phyloP scores from a whole-genome alignment of 1,284 basidiomycete genomes.

The Leccinum subrobustum region DNA sequence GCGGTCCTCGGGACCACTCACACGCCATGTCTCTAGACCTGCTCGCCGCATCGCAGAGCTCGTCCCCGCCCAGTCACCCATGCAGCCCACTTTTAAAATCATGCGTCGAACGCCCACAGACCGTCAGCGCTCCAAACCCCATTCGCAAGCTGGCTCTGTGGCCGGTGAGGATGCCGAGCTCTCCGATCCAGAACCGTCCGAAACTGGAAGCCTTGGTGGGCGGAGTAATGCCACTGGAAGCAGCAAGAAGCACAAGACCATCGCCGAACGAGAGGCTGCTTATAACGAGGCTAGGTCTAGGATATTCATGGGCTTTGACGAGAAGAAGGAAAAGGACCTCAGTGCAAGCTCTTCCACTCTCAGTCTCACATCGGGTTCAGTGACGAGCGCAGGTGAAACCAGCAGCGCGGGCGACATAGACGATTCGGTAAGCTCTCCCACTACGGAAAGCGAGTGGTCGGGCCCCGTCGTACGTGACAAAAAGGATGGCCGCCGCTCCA shows the following conservation, averaged over 20 bases:
- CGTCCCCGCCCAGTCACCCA: slow-evolving; percentile 68
- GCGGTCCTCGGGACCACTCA: slow-evolving; percentile 10
- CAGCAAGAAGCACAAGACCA: slow-evolving; percentile 67
- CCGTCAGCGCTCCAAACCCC: slow-evolving; percentile 49
- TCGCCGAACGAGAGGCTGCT: slow-evolving; percentile 79
- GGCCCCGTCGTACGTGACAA: slow-evolving; percentile 55
- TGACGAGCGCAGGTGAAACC: slow-evolving; percentile 52
- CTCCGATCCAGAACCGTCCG: slow-evolving; percentile 75
- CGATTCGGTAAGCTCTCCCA: slow-evolving; percentile 63
- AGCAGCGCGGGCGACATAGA: slow-evolving; percentile 61
- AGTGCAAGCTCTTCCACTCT: slow-evolving; percentile 74
- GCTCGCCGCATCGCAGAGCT: slow-evolving; percentile 65
- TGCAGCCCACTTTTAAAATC: slow-evolving; percentile 78
- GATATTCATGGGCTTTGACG: slow-evolving; percentile 79
- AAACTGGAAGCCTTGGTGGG: slow-evolving; percentile 70
- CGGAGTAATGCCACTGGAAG: slow-evolving; percentile 60
- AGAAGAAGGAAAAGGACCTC: slow-evolving; percentile 74
- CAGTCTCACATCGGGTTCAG: slow-evolving; percentile 65
- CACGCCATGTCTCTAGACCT: slow-evolving; percentile 47
- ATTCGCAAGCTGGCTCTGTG: slow-evolving; percentile 65
- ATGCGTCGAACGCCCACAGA: slow-evolving; percentile 65
- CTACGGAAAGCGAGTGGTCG: slow-evolving; percentile 80
- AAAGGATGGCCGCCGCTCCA: slow-evolving; percentile 47
- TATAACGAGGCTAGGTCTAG: slow-evolving; percentile 80
- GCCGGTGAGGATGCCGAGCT: slow-evolving; percentile 70